Evolutionary conservation across 345 rosid genomes (phyloP), one percentile per base, ranked within the genome.

Genomic region (Litchi chinensis): DNA sequence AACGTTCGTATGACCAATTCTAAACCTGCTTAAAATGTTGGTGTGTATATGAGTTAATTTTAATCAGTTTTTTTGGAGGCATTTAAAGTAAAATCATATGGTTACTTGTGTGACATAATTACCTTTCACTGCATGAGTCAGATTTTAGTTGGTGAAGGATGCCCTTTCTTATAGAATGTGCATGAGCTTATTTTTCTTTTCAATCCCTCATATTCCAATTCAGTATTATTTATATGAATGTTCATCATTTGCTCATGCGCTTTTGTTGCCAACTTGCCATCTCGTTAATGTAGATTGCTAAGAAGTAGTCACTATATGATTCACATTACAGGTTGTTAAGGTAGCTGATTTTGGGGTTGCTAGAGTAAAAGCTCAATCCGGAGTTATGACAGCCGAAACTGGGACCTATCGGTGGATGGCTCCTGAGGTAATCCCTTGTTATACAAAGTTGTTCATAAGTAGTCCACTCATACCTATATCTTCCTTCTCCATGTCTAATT

Each of bases 401-500:
- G 99, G 99, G 87, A 94, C 99, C n/a, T 93, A 93, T 73, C 83
- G 98, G 65, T 96, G 99, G 99, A 96, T 94, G 99, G 97, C 99
- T 86, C 99, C 99, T 24, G 98, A 96, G 99, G 99, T 95, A 74
- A 69, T 66, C 41, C 65, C 69, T 62, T 48, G 50, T 70, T 8
- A 5, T 40, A 26, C 26, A 4, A 22, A 66, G 60, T 79, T 5
- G 44, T 65, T 72, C 39, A 37, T 15, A 28, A 24, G 26, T 60
- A 24, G 68, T 59, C 32, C 19, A n/a, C 15, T 43, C 43, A 18
- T 57, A 2, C 54, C 13, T 0, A 12, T 62, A 16, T 40, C 21
- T 22, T 71, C 52, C 68, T 73, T 50, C 40, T 32, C 44, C 26
- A n/a, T 21, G 16, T 72, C 50, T 54, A 22, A 7, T 16, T 26